A percentile compares a stretch with the other conserved stretches of the same genome.
Conservation (phyloP, 148 eudicot species). For the Arctostaphylos glauca region DNA sequence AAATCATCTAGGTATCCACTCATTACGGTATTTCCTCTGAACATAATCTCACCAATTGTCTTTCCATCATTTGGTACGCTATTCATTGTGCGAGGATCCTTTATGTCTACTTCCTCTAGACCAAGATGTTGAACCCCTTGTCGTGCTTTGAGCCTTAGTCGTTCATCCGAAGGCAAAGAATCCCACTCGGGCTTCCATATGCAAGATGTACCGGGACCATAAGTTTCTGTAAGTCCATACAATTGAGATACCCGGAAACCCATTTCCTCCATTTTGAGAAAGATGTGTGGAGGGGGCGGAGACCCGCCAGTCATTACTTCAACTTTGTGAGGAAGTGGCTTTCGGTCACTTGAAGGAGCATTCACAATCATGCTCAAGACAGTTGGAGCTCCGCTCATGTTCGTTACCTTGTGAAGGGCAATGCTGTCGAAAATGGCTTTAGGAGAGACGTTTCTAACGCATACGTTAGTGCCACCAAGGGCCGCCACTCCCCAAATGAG, state of each 20-base stretch:
- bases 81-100: constrained; percentile 34
- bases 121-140: constrained; percentile 41
- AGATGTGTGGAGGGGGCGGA: constrained; percentile 33
- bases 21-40: constrained; percentile 51
- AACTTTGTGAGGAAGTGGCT: constrained; percentile 25
- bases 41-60: constrained; percentile 44
- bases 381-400: constrained; percentile 33
- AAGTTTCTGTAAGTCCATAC: constrained; percentile 48
- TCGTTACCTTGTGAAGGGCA: constrained; percentile 29
- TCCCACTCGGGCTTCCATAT: constrained; percentile 47
- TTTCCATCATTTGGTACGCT: constrained; percentile 36
- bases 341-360: constrained; percentile 16
- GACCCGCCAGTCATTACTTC: constrained; percentile 26
- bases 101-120: constrained; percentile 41
- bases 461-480: constrained; percentile 30
- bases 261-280: constrained; percentile 37
- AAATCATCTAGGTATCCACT: constrained; percentile 38
- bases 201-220: constrained; percentile 36
- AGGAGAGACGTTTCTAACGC: constrained; percentile 27
- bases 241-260: constrained; percentile 38
- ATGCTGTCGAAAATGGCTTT: constrained; percentile 26
- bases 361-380: constrained; percentile 25
- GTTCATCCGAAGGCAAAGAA: constrained; percentile 25
- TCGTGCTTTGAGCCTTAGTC: constrained; percentile 29
- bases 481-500: constrained; percentile 31